phyloP scores from a whole-genome alignment of 2,329 filamentous ascomycete species.

The Coniochaeta pulveracea region DNA sequence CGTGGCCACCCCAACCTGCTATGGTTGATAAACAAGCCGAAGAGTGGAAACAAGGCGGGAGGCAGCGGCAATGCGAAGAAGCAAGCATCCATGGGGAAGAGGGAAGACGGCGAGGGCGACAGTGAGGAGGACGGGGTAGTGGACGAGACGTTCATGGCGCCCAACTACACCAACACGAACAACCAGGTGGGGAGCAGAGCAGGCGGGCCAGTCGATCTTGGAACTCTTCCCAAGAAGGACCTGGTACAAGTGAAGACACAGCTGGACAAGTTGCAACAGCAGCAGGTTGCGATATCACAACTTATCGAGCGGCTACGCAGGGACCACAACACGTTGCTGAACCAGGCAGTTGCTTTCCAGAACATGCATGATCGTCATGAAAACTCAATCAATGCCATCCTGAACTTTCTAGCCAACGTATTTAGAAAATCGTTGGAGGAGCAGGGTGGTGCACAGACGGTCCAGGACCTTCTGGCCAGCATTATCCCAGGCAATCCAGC shows the following conservation, averaged over 20 bases:
- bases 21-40: conserved; percentile 95
- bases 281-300: conserved; percentile 75
- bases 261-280: conserved; percentile 68
- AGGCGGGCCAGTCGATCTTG: conserved; percentile 25
- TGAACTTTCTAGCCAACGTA: conserved; percentile 92
- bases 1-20: conserved; percentile 84
- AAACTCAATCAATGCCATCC: conserved; percentile 96
- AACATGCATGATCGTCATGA: conserved; percentile 92
- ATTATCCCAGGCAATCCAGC: conserved; percentile 46
- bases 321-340: conserved; percentile 80
- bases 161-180: conserved; percentile 8
- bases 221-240: conserved; percentile 56
- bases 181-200: conserved; percentile 8
- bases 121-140: conserved; percentile 51
- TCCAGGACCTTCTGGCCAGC: conserved; percentile 74
- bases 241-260: conserved; percentile 69
- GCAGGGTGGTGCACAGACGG: conserved; percentile 61
- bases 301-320: conserved; percentile 71
- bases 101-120: conserved; percentile 56
- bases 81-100: conserved; percentile 46
- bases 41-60: conserved; percentile 53
- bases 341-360: conserved; percentile 82
- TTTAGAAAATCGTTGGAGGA: conserved; percentile 90
- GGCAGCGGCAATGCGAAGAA: conserved; percentile 40
- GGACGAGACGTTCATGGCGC: conserved; percentile 25